Base-by-base conservation (phyloP, 495 filamentous ascomycete species). In the Trichocladium uniseriatum region DNA sequence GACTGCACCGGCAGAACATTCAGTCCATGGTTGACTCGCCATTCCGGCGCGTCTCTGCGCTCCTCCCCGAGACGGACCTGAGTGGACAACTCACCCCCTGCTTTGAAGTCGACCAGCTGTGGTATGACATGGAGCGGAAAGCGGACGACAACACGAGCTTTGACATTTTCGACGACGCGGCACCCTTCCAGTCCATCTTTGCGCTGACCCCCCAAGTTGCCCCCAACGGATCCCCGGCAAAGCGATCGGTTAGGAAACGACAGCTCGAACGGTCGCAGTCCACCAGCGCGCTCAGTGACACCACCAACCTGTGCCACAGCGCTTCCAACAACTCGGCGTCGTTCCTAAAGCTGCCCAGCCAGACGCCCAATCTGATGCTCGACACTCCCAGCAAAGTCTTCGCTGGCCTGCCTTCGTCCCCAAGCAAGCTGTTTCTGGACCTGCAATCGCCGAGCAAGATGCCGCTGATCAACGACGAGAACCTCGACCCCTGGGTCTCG, bases 21-120 rank as follows among this genome's bases (percentile, higher is more conserved):
- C 81, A 81, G 44, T 83, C 87, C 43, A 80, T 98, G 76, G 79
- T 96, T 22, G 88, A 89, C 28, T 95, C 92, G 4, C 91, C 92
- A 1, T 78, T 84, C 44, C 82, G 86, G 51, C 79, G 81, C 45
- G 68, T 89, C 43, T 81, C 77, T 28, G 75, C 81, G n/a, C 68
- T 79, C 43, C 54, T 69, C 3, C 59, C 59, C 6, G 65, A 69
- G 6, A 80, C 34, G 1, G 54, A 86, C 38, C 78, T 79, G 18
- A 71, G 75, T 22, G 63, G 79, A 24, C 81, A 82, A 24, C 91
- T 86, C 77, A 94, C 87, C 48, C 86, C 89, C 6, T 81, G 81
- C 4, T 87, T 92, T 66, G 76, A 80, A 38, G 68, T 89, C 14
- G 70, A 74, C 22, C 64, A 71, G 9, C 22, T 65, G 2, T 50